phyloP scores from a whole-genome alignment of 208 protist species.

The Naegleria lovaniensis region DNA sequence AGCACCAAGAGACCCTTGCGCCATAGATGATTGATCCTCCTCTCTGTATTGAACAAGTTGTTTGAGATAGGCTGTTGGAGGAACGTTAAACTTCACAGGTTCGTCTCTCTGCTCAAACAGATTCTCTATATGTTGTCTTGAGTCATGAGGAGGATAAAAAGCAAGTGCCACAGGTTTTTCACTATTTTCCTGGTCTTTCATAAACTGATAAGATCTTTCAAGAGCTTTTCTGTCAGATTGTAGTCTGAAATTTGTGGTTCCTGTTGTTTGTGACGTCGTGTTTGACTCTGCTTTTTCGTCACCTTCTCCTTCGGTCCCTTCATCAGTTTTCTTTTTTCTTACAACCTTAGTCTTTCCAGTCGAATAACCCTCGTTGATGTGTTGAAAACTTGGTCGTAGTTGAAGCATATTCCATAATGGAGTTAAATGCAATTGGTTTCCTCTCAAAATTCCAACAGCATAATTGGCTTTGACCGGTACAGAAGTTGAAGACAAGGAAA shows the following conservation, averaged over 20 bases:
- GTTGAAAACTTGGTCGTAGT: not conserved
- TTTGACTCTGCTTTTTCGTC: not conserved
- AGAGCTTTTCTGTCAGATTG: not conserved
- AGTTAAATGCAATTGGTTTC: slow-evolving; percentile 23
- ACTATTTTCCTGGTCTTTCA: not conserved
- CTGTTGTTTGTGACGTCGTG: not conserved
- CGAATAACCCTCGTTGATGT: not conserved
- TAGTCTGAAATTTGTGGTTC: not conserved
- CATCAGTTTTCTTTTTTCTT: not conserved
- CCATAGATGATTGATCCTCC: not conserved
- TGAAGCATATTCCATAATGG: not conserved
- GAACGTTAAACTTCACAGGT: not conserved
- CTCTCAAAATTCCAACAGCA: not conserved
- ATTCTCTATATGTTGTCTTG: not conserved
- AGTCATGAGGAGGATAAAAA: not conserved
- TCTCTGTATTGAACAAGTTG: not conserved
- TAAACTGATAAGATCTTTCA: slow-evolving; percentile 3
- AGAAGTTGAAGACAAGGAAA: not conserved
- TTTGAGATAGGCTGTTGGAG: not conserved
- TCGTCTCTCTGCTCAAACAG: not conserved
- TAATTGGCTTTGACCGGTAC: slow-evolving; percentile 4
- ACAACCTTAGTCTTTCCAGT: not conserved
- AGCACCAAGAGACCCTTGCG: not conserved
- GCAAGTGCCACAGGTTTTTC: not conserved
- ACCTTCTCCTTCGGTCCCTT: not conserved